Evolutionary conservation across 495 filamentous ascomycete species (phyloP), one percentile per base, ranked within the genome.

Genomic region (Aspergillus incahuasiensis): DNA sequence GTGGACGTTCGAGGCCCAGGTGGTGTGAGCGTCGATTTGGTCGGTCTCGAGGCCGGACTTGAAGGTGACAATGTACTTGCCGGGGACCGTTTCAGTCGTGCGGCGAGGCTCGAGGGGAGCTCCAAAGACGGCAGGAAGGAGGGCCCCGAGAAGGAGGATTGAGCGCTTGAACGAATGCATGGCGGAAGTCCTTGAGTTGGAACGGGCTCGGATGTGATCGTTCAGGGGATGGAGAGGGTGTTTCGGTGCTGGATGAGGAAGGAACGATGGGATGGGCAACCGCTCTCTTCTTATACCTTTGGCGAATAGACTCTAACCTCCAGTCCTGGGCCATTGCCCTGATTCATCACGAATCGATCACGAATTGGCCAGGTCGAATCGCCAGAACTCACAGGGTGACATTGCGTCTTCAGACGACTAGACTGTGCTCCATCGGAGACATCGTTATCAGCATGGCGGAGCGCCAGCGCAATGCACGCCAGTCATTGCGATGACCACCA

Each of bases 61-160:
- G 47, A 69, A 60, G 24, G 59, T 61, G 50, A 67, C 58, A 34
- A 69, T 69, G 54, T 67, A 69, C 52, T 64, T 65, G 25, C 63
- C 63, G 6, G 67, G 62, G 42, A 69, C 49, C 34, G 40, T 56
- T 40, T 63, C 54, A 9, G 49, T 22, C 25, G 52, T 11, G 11
- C 54, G 53, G 18, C 47, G 62, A 43, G 43, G 34, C 18, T 59
- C 58, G 22, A 63, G 40, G 32, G 64, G 59, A 18, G 54, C 59
- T 21, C 61, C 59, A 38, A 64, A 52, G 24, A 61, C 54, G 19
- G 59, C 64, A 38, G 64, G 61, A 32, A 66, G 58, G 20, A 69
- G 8, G 42, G 67, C 60, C 48, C 57, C 64, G 16, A 69, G 50
- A 30, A 67, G 58, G 21, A 68, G 49, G 41, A 65, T 32, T 22